Base-by-base conservation (phyloP, 805 yeast genomes). In the Tetrapisispora namnaoensis region DNA sequence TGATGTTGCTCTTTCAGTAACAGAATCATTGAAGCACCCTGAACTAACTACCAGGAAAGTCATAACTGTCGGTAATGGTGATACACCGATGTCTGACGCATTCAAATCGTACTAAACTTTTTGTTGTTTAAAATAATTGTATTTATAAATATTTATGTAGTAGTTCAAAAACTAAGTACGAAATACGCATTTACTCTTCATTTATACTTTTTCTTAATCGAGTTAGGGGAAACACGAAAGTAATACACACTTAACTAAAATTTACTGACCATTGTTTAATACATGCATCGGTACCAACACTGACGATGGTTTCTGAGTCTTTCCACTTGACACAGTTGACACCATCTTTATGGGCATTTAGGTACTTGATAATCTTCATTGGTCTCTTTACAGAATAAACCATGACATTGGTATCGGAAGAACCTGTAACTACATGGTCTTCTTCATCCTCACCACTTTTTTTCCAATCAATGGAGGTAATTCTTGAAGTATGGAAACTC, bases 401-500 rank as follows among this genome's bases (percentile, higher is more conserved):
- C 54, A 80, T 81, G 42, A 93, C 70, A 52, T 83, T 82, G 7
- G 95, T 82, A 63, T 93, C 99, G 49, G 88, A 70, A 0, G 96
- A 86, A 0, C 84, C 93, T 50, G 91, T 80, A 20, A 82, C 86
- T 41, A 86, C 75, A 55, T 76, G 80, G 55, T 82, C 79, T 49
- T 86, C 82, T 56, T 84, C 89, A 16, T 35, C 50, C 55, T 81
- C 79, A 7, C n/a, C 43, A 10, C 35, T 21, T 9, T 66, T 63
- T 49, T 51, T 77, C 99, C 98, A 93, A 22, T 79, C 66, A 44
- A 93, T 85, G 30, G 82, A 76, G 50, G 79, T 80, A 53, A 93
- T 83, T 48, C 77, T 80, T 49, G 95, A 83, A 2, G 90, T 86
- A 64, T 93, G 97, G 80, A 87, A 91, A 0, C 95, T 83, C 99